These are phyloP conservation scores for Boletus nobilissimus DNA, from an alignment of 1,284 basidiomycete species.

Conservation along the genomic window DNA sequence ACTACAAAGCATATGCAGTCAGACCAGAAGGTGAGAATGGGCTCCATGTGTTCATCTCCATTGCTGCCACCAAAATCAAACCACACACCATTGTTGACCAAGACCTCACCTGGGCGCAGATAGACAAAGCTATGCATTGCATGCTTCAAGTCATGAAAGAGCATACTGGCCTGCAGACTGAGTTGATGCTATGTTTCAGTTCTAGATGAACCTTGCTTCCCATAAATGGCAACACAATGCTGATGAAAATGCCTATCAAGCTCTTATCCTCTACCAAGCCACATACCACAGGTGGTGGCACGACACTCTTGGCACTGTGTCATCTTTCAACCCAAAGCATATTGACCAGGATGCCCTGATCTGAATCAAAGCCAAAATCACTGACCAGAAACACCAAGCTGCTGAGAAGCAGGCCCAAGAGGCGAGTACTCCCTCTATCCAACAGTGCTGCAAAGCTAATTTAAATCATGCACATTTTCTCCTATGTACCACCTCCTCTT, in stretches of 20 bases:
- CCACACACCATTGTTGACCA: not conserved
- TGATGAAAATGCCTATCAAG: not conserved
- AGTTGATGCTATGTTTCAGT: not conserved
- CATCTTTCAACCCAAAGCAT: not conserved
- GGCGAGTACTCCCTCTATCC: too few species aligned
- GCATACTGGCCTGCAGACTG: not conserved
- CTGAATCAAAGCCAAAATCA: not conserved
- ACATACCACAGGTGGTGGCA: not conserved
- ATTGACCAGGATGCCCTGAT: not conserved
- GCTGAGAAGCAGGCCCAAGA: not conserved
- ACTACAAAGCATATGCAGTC: not conserved
- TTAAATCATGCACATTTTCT: too few species aligned
- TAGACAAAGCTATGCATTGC: not conserved
- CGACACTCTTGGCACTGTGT: not conserved
- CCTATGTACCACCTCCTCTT: too few species aligned
- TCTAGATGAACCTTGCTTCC: not conserved
- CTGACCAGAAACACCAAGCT: not conserved
- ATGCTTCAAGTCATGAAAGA: not conserved
- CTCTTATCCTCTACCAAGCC: not conserved
- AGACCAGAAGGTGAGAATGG: not conserved
- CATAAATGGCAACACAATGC: not conserved
- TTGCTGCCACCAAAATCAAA: not conserved
- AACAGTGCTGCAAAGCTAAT: too few species aligned
- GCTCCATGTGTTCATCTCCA: not conserved
- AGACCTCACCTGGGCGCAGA: not conserved